Conservation (phyloP, 805 yeast genomes). For the Pichia thaimueangensis region DNA sequence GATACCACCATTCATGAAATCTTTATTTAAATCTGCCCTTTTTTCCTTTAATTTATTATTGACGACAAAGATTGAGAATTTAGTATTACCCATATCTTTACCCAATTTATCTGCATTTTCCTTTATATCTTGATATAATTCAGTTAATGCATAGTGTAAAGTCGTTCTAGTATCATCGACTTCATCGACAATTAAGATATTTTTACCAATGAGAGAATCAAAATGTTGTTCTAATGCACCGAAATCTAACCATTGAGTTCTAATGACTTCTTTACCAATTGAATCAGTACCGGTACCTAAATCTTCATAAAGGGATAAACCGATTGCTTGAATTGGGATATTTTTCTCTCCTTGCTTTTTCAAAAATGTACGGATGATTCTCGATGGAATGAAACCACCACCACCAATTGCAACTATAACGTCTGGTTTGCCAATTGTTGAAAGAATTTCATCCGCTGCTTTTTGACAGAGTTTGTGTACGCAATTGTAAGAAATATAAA, state of each 20-base stretch:
- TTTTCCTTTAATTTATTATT: slow-evolving; percentile 82
- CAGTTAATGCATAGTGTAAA: slow-evolving; percentile 74
- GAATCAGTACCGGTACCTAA: slow-evolving; percentile 41
- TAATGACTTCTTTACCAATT: slow-evolving; percentile 73
- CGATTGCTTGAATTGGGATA: slow-evolving; percentile 67
- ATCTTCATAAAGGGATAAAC: slow-evolving; percentile 58
- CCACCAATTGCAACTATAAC: slow-evolving; percentile 65
- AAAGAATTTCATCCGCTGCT: slow-evolving; percentile 29
- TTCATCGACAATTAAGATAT: slow-evolving; percentile 78
- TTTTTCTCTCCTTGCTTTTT: slow-evolving; percentile 54
- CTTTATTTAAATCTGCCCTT: slow-evolving; percentile 63
- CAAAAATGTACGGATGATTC: slow-evolving; percentile 60
- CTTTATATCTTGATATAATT: slow-evolving; percentile 59
- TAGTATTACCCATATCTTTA: slow-evolving; percentile 53
- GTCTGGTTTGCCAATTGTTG: slow-evolving; percentile 35
- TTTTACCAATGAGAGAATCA: slow-evolving; percentile 74
- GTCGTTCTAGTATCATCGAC: slow-evolving; percentile 93
- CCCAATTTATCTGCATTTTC: slow-evolving; percentile 55
- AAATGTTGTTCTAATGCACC: slow-evolving; percentile 62
- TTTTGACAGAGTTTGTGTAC: slow-evolving; percentile 76
- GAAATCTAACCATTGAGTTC: slow-evolving; percentile 90
- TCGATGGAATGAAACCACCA: slow-evolving; percentile 66
- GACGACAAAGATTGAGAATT: slow-evolving; percentile 69
- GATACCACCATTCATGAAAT: slow-evolving; percentile 54
- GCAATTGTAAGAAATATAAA: slow-evolving; percentile 69